Conservation (phyloP, 2,329 filamentous ascomycete species). For the Tothia fuscella region DNA sequence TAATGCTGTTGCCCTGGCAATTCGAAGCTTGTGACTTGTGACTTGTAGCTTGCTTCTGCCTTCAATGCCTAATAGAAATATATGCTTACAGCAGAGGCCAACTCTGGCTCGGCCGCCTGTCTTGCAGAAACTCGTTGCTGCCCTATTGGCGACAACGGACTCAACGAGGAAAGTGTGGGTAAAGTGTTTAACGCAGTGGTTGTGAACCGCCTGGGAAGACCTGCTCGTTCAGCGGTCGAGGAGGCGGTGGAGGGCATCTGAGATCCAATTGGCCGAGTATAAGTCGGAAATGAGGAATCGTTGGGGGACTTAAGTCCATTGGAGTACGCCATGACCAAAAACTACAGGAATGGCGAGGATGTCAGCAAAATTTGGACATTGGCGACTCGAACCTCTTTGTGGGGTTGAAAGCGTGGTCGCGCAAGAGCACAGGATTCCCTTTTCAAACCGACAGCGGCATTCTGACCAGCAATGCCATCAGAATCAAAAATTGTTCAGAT, state of each 20-base stretch:
- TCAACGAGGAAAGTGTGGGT: constrained; percentile 58
- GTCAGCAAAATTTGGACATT: not conserved
- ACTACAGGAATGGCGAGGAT: constrained; percentile 1
- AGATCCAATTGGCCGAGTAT: constrained; percentile 55
- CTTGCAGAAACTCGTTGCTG: constrained; percentile 35
- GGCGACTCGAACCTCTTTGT: not conserved
- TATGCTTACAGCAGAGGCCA: constrained; percentile 42
- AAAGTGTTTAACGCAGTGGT: constrained; percentile 72
- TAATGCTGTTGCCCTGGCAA: too few relatives aligned
- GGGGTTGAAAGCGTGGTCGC: constrained; percentile 4
- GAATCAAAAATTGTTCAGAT: too few relatives aligned
- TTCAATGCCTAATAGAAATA: too few relatives aligned
- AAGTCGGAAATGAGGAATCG: constrained; percentile 61
- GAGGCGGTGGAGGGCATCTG: constrained; percentile 23
- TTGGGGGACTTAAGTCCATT: constrained; percentile 59
- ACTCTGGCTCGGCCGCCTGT: constrained; percentile 43
- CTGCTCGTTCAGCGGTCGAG: constrained; percentile 43
- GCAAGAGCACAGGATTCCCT: not conserved
- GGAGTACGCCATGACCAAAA: constrained; percentile 48
- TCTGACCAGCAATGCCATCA: too few relatives aligned
- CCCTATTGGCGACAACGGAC: constrained; percentile 46
- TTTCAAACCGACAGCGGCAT: too few relatives aligned
- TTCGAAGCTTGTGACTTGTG: too few relatives aligned
- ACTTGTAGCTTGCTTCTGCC: too few relatives aligned
- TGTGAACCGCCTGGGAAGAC: constrained; percentile 83